Evolutionary conservation across 2,329 filamentous ascomycete genomes (phyloP), one percentile per base, ranked within the genome.

Genomic region (Golovinomyces cichoracearum): DNA sequence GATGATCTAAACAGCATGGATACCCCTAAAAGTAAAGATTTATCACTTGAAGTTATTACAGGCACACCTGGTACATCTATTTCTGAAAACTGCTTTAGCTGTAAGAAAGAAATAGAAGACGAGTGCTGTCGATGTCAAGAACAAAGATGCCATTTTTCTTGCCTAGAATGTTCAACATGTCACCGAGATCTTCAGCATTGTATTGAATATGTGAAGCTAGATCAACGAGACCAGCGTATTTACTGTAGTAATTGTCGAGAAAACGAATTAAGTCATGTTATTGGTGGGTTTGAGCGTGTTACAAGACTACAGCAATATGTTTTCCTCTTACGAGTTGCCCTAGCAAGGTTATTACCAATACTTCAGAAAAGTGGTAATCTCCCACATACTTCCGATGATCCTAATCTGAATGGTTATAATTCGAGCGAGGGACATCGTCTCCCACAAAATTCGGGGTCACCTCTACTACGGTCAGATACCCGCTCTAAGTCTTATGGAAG

Each of bases 271-370:
- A 76, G 78, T 52, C 65, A 67, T 1, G 46, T 54, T 44, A 23
- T 29, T 10, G 65, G 64, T n/a, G 73, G 72, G 0, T 83, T 94
- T 58, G 72, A 78, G 52, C 74, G 76, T 52, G 74, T 94, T 33
- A 83, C 83, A 17, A 85, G 92, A 62, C 68, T 98, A 49, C 80
- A 90, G 60, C 88, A 98, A 66, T 98, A 93, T 60, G 78, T 94
- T 5, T 94, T 94, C 63, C 68, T 98, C 19, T 70, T 98, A 37
- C 77, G 83, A 57, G 90, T 98, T 21, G 90, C 90, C 17, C 73
- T 98, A 55, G 90, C 90, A 22, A 73, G 90, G 50, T 70, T 98
- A 22, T 69, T 98, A 52, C 82, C 88, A 41, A 93, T 92, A 26
- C 71, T 98, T 29, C 77, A 84, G 53, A 82, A 72, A 55, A 90